Conservation (phyloP, 345 rosid species). For the Gynandropsis gynandra region DNA sequence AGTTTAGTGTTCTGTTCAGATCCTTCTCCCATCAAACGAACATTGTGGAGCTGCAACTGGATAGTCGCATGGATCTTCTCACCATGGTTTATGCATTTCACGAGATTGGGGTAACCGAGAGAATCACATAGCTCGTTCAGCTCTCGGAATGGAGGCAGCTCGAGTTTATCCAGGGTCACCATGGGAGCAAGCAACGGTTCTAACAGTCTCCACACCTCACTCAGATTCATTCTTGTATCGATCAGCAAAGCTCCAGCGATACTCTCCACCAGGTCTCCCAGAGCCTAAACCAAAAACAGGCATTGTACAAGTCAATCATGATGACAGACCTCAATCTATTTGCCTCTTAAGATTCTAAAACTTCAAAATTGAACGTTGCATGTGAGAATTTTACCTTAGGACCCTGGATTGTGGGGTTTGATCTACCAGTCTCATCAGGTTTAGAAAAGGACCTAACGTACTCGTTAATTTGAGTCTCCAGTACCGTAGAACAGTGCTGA, state of each 20-base stretch:
- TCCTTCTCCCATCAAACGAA: slow-evolving; percentile 58
- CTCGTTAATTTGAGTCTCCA: slow-evolving; percentile 50
- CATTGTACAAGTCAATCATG: neutral
- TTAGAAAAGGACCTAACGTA: slow-evolving; percentile 39
- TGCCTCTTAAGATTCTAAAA: neutral
- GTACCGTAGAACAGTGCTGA: slow-evolving; percentile 40
- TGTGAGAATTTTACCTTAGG: slow-evolving; percentile 53
- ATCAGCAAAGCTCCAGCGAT: slow-evolving; percentile 74
- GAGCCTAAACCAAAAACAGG: slow-evolving; percentile 46
- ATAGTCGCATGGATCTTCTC: slow-evolving; percentile 53
- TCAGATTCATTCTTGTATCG: slow-evolving; percentile 63
- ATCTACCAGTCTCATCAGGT: slow-evolving; percentile 31
- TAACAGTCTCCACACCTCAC: slow-evolving; percentile 68
- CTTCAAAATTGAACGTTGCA: no score
- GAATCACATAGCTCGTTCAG: slow-evolving; percentile 69
- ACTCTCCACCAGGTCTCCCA: slow-evolving; percentile 88
- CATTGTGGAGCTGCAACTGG: slow-evolving; percentile 56
- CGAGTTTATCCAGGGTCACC: slow-evolving; percentile 73
- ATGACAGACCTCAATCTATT: neutral
- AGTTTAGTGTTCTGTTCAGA: slow-evolving; percentile 48
- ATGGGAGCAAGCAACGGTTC: slow-evolving; percentile 73
- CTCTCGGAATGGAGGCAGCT: slow-evolving; percentile 69
- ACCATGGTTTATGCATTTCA: slow-evolving; percentile 36
- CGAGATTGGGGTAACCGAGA: slow-evolving; percentile 56
- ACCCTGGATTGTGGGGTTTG: slow-evolving; percentile 40